Evolutionary conservation across 1,284 basidiomycete genomes (phyloP).

Genomic region (Anthracocystis panici-leucophaei): DNA sequence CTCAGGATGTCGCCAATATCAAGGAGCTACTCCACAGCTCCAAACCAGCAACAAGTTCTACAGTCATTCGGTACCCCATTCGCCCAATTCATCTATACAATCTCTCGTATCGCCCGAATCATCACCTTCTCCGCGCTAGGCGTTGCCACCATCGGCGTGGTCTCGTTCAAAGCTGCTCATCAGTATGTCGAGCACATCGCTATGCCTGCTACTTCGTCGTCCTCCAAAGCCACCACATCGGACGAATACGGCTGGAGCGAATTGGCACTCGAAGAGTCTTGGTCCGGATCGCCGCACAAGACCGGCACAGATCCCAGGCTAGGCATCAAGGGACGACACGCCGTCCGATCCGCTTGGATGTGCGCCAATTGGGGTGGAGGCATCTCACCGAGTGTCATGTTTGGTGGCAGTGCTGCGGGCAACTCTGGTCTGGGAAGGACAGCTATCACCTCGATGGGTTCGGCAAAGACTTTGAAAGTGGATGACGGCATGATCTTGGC

Average conservation of each 20-base stretch:
- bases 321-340: constrained; percentile 63
- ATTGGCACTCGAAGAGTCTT: constrained; percentile 48
- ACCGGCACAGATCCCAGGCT: constrained; percentile 59
- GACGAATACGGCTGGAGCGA: constrained; percentile 50
- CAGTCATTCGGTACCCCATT: constrained; percentile 59
- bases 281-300: constrained; percentile 25
- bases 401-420: constrained; percentile 37
- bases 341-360: constrained; percentile 65
- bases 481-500: constrained; percentile 57
- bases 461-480: constrained; percentile 21
- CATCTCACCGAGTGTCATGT: constrained; percentile 56
- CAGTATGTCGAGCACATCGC: constrained; percentile 65
- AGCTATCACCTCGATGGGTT: constrained; percentile 33
- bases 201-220: constrained; percentile 42
- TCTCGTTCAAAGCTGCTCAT: constrained; percentile 61
- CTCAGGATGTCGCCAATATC: background rate
- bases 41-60: constrained; percentile 52
- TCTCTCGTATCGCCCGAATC: constrained; percentile 66
- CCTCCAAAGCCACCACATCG: constrained; percentile 1
- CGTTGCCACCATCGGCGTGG: constrained; percentile 42
- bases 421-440: constrained; percentile 37
- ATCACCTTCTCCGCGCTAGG: constrained; percentile 56
- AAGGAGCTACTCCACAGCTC: constrained; percentile 44
- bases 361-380: constrained; percentile 64
- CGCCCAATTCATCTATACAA: constrained; percentile 57